A percentile compares a stretch with the other conserved stretches of the same genome.
Evolutionary conservation across 805 yeast species (phyloP).

Genomic region (Maudiozyma turicensis): DNA sequence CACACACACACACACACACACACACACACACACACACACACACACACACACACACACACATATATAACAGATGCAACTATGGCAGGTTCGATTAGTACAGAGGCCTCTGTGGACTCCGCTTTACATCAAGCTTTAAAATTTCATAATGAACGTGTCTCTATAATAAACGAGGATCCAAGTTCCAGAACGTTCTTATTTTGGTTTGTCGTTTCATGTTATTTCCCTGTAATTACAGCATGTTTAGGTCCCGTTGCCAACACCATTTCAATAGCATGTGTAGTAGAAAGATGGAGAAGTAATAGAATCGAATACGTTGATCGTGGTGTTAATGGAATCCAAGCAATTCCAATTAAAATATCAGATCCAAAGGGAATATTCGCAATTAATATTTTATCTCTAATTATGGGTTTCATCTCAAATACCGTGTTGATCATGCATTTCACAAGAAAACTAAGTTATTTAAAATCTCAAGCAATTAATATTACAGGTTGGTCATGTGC

Average conservation of each 20-base stretch:
- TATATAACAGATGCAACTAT: background rate
- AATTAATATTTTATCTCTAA: conserved; percentile 54
- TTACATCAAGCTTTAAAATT: conserved; percentile 11
- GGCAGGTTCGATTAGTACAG: background rate
- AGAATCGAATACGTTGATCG: background rate
- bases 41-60: background rate
- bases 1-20: background rate
- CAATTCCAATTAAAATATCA: conserved; percentile 8
- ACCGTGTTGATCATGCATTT: conserved; percentile 62
- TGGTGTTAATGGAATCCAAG: conserved; percentile 1
- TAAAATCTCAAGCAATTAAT: conserved; percentile 52
- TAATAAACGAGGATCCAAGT: conserved; percentile 22
- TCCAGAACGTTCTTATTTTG: conserved; percentile 32
- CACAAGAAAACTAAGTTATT: conserved; percentile 46
- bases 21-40: background rate
- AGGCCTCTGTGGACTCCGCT: conserved; percentile 1
- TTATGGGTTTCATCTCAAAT: conserved; percentile 60
- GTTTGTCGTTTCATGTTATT: conserved; percentile 57
- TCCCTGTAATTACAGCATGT: conserved; percentile 72
- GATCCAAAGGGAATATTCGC: conserved; percentile 39
- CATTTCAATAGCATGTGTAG: conserved; percentile 60
- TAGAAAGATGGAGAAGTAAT: conserved; percentile 51
- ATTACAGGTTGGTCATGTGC: conserved; percentile 60
- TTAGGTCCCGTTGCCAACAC: conserved; percentile 71
- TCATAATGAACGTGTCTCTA: conserved; percentile 19